Evolutionary conservation across 495 filamentous ascomycete genomes (phyloP).

Genomic region (Talaromyces stipitatus): DNA sequence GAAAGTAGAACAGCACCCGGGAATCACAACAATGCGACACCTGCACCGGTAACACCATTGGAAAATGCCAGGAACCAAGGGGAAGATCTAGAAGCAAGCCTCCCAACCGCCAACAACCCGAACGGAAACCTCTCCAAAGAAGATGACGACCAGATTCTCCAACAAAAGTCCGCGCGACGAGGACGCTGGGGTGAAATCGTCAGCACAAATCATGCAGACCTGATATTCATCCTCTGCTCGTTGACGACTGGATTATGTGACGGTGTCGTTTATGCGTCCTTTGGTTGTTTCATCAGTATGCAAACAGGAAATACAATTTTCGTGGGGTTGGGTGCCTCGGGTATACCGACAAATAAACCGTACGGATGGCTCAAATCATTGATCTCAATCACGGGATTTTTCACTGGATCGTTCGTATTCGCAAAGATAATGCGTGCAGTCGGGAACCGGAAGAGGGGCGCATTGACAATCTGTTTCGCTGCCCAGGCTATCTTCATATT

Average conservation of each 20-base stretch:
- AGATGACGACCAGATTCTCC: background rate
- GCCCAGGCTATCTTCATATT: constrained; percentile 49
- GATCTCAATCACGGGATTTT: constrained; percentile 50
- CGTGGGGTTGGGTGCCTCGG: constrained; percentile 54
- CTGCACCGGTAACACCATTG: background rate
- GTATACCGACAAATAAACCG: constrained; percentile 40
- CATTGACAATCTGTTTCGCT: constrained; percentile 48
- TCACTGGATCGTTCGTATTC: constrained; percentile 45
- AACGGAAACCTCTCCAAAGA: background rate
- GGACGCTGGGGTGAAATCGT: constrained; percentile 31
- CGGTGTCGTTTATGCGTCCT: constrained; percentile 54
- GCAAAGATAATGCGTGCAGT: constrained; percentile 24
- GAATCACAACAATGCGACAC: background rate
- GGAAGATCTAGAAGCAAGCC: background rate
- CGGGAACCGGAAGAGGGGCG: constrained; percentile 39
- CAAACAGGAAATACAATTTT: constrained; percentile 65
- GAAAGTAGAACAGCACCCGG: background rate
- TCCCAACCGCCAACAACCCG: background rate
- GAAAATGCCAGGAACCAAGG: background rate
- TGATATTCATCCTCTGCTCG: constrained; percentile 47
- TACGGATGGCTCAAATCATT: constrained; percentile 60
- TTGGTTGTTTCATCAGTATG: constrained; percentile 56
- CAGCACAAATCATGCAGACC: constrained; percentile 37
- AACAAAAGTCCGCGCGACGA: background rate
- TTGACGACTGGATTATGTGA: constrained; percentile 54